A percentile compares a stretch with the other conserved stretches of the same genome.
Conservation (phyloP, 2,329 filamentous ascomycete species). For the Diaporthe sp. region DNA sequence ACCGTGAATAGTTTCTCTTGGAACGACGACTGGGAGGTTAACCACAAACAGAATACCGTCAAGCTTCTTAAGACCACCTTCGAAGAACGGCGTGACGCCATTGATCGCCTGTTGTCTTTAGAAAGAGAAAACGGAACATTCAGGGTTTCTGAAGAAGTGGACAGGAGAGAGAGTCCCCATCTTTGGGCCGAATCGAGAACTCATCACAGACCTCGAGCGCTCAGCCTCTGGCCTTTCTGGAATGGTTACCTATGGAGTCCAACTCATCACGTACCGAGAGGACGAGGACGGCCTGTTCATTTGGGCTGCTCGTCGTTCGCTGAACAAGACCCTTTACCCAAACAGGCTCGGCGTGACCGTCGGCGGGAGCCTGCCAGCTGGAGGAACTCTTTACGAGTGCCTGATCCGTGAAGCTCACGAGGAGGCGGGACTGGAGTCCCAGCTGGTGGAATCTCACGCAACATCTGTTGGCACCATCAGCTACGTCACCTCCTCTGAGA, state of each 20-base stretch:
- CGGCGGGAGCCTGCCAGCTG: background rate
- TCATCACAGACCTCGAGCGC: background rate
- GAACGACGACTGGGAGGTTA: background rate
- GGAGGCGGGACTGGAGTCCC: background rate
- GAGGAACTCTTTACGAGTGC: background rate
- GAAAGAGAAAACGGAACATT: background rate
- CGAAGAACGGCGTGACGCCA: background rate
- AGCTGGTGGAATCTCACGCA: background rate
- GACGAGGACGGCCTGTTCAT: background rate
- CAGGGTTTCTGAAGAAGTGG: background rate
- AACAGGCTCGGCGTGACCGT: background rate
- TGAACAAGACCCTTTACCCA: background rate
- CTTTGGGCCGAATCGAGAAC: background rate
- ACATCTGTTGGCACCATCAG: background rate
- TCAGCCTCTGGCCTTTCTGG: background rate
- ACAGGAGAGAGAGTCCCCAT: background rate
- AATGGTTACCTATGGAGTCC: background rate
- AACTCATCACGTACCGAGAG: background rate
- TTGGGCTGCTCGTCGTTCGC: background rate
- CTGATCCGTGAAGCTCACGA: background rate
- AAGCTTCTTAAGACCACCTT: background rate
- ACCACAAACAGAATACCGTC: background rate
- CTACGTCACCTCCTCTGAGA: background rate
- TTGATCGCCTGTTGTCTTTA: background rate
- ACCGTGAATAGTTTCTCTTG: background rate